A percentile compares a stretch with the other conserved stretches of the same genome.
Evolutionary conservation across 1,284 basidiomycete species (phyloP).

Genomic region (Ceratobasidium sp.): DNA sequence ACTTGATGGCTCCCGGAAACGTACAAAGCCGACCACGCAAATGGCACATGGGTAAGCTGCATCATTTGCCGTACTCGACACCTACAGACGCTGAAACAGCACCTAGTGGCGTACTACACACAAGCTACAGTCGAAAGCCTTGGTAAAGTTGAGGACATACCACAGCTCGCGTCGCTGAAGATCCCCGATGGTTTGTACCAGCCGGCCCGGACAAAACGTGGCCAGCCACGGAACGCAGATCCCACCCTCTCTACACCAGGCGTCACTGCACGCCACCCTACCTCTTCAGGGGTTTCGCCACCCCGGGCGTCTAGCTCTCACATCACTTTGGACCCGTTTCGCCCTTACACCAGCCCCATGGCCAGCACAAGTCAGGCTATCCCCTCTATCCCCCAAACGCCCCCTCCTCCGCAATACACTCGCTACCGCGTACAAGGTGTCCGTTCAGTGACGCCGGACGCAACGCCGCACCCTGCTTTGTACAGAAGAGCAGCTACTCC

Average conservation of each 20-base stretch:
- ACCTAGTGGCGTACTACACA: conserved; percentile 30
- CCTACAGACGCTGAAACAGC: conserved; percentile 4
- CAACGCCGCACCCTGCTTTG: neutral
- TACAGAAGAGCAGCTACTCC: neutral
- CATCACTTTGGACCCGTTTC: too few species aligned
- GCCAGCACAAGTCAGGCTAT: neutral
- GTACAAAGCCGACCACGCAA: conserved; percentile 17
- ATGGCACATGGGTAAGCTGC: conserved; percentile 38
- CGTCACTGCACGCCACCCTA: neutral
- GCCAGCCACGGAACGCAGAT: conserved; percentile 11
- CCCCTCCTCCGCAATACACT: too few species aligned
- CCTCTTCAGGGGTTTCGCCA: neutral
- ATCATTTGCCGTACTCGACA: too few species aligned
- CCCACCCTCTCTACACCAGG: neutral
- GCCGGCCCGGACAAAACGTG: conserved; percentile 30
- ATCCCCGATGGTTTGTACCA: conserved; percentile 20
- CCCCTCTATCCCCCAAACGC: neutral
- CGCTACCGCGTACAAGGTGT: too few species aligned
- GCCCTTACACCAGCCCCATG: neutral
- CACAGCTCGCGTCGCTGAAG: conserved; percentile 16
- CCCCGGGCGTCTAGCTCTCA: neutral
- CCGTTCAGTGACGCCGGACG: too few species aligned
- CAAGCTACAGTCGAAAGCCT: conserved; percentile 24
- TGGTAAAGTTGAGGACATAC: conserved; percentile 23
- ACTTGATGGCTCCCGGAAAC: conserved; percentile 15